Conservation (phyloP, 2,329 filamentous ascomycete species). For the Colletotrichum tofieldiae region DNA sequence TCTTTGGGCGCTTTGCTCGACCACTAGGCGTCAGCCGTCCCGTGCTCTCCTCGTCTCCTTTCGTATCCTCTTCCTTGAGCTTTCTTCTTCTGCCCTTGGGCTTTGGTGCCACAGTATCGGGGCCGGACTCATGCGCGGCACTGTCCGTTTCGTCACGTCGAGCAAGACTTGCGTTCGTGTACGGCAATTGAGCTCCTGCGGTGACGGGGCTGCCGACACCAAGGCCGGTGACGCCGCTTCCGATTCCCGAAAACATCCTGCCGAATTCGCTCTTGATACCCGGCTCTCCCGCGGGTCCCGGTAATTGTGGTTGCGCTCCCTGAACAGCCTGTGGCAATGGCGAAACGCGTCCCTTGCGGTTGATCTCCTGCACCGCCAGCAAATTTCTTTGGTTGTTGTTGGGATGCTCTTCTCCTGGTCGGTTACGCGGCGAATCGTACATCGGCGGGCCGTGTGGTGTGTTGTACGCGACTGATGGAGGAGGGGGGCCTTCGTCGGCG, state of each 20-base stretch:
- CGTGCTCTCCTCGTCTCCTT: slow-evolving; percentile 76
- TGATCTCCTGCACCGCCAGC: slow-evolving; percentile 85
- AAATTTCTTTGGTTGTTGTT: slow-evolving; percentile 75
- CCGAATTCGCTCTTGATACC: slow-evolving; percentile 96
- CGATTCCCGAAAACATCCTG: slow-evolving; percentile 95
- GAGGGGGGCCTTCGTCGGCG: slow-evolving; percentile 65
- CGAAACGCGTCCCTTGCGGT: slow-evolving; percentile 86
- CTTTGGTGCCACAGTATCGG: slow-evolving; percentile 58
- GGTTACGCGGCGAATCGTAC: slow-evolving; percentile 60
- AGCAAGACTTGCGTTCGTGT: slow-evolving; percentile 60
- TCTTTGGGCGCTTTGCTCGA: slow-evolving; percentile 78
- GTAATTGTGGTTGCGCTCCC: slow-evolving; percentile 86
- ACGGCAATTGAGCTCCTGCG: slow-evolving; percentile 60
- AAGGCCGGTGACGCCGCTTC: slow-evolving; percentile 67
- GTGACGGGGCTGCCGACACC: slow-evolving; percentile 68
- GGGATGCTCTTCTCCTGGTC: slow-evolving; percentile 67
- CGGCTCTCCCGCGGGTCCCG: slow-evolving; percentile 85
- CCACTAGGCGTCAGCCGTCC: slow-evolving; percentile 74
- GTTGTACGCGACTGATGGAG: slow-evolving; percentile 67
- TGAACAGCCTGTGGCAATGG: slow-evolving; percentile 95
- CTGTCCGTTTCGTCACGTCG: slow-evolving; percentile 70
- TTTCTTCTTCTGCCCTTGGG: slow-evolving; percentile 76
- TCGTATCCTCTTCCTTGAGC: slow-evolving; percentile 81
- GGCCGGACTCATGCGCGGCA: slow-evolving; percentile 60
- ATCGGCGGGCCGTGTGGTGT: slow-evolving; percentile 58